Evolutionary conservation across 2,329 filamentous ascomycete species (phyloP), one percentile per base, ranked within the genome.

Genomic region (Penicillium hesseltinei): DNA sequence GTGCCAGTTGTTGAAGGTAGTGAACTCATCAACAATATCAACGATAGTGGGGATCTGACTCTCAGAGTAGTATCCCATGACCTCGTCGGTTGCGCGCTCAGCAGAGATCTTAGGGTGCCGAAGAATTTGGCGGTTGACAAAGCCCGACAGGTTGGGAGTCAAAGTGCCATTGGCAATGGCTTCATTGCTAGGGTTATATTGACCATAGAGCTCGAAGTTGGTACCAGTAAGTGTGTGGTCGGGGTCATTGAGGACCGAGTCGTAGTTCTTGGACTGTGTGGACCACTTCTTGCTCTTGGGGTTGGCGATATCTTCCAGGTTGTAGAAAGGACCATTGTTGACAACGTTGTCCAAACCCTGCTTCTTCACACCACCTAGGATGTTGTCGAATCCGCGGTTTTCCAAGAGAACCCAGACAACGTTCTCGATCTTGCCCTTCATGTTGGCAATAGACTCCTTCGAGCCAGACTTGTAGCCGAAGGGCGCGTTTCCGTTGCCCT

Each of bases 1-100:
- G 67, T 74, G 70, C 75, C 75, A 78, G 66, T 74, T 69, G 71
- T 77, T 76, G 61, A 78, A 78, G 19, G 72, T 73, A 21, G 67
- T 66, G 59, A 73, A 78, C 56, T 77, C 72, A 54, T 78, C 69
- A 43, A 69, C 67, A 56, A 78, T 60, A 25, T 70, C 61, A 36
- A 71, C 71, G 27, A 78, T 67, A 42, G 77, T 71, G 5, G 75
- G 75, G 39, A 77, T 67, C 63, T 77, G 70, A 1, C 63, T 63
- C 61, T 75, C 73, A 5, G 74, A 71, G 64, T 78, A 78, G 62
- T 77, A 78, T 60, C 74, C 73, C 66, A 78, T 70, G 44, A 76
- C 75, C 63, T 77, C 70, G 51, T 73, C 67, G 17, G 74, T 66
- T 11, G 64, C 66, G 23, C 67, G 63, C 48, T 67, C 47, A 50